Evolutionary conservation across 441 rosid species (phyloP).

Genomic region (Erodium moschatum): DNA sequence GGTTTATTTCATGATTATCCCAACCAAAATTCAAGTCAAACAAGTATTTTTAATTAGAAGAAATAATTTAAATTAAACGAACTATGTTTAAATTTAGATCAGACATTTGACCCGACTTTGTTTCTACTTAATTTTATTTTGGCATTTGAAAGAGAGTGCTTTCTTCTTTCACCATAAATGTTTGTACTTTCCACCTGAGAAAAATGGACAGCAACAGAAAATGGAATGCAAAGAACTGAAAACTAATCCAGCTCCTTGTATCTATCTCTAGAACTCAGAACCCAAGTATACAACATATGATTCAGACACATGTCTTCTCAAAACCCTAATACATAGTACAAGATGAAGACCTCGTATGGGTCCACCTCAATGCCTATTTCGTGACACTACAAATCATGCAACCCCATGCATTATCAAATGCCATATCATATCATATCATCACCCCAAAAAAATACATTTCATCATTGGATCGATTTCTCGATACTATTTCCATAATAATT

Average conservation of each 20-base stretch:
- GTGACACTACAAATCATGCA: background rate
- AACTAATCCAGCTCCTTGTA: background rate
- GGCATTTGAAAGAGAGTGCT: background rate
- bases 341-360: background rate
- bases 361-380: background rate
- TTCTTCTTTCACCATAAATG: background rate
- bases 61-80: no score
- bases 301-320: background rate
- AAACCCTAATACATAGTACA: background rate
- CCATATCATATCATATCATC: background rate
- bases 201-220: background rate
- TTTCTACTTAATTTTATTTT: no score
- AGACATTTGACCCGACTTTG: no score
- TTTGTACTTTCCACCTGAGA: background rate
- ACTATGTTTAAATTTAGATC: no score
- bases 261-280: background rate
- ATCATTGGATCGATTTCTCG: no score
- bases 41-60: no score
- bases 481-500: no score
- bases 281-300: background rate
- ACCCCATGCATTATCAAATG: background rate
- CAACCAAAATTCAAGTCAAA: no score
- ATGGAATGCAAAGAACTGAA: background rate
- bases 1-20: no score
- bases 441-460: no score